Conservation (phyloP, 208 protist genomes). For the Trypanosoma platydactyli region DNA sequence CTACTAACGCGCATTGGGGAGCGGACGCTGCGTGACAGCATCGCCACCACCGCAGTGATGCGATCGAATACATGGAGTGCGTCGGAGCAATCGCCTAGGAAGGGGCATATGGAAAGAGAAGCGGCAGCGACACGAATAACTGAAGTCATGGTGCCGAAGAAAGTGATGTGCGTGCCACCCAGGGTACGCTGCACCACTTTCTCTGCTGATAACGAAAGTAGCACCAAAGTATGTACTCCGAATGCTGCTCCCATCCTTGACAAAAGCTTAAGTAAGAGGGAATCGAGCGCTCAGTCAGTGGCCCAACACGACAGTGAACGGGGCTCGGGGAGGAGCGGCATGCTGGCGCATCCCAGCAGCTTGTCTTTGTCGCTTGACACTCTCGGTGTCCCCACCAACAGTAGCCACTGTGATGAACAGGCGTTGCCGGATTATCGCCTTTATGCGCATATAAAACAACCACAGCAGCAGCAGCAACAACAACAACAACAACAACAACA, state of each 20-base stretch:
- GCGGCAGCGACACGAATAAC: not conserved
- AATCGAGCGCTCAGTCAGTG: too few species aligned
- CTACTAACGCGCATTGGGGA: constrained; percentile 24
- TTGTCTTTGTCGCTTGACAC: constrained; percentile 1
- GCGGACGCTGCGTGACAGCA: not conserved
- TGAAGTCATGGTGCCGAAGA: not conserved
- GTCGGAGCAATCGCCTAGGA: not conserved
- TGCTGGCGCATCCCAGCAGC: not conserved
- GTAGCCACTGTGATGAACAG: not conserved
- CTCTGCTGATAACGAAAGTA: not conserved
- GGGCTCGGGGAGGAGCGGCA: too few species aligned
- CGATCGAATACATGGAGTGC: not conserved
- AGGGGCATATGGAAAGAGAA: not conserved
- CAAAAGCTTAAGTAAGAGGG: too few species aligned
- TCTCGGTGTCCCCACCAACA: not conserved
- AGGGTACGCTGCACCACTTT: not conserved
- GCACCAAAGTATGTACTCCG: not conserved
- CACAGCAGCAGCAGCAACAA: not conserved
- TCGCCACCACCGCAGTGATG: not conserved
- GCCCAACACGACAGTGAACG: too few species aligned
- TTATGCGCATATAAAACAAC: not conserved
- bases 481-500: not conserved
- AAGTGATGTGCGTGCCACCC: not conserved
- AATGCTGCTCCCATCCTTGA: too few species aligned
- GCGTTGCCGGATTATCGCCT: not conserved